Percentiles rank a stretch among this genome's conserved stretches.
Conservation (phyloP, 179 eudicot genomes). For the Patellifolia procumbens region DNA sequence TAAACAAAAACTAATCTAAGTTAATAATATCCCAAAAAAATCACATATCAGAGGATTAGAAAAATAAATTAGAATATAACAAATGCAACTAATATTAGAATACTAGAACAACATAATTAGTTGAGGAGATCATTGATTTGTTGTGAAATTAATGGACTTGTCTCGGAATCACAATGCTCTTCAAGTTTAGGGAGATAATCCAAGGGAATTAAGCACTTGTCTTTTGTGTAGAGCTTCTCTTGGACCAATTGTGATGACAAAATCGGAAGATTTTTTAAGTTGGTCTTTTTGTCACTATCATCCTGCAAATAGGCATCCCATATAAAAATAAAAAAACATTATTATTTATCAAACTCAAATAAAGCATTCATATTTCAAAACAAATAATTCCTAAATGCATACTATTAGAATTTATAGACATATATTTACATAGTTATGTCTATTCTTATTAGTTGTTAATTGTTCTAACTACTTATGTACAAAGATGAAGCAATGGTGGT, state of each 20-base stretch:
- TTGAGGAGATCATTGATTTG: conserved; percentile 4
- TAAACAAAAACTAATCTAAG: neutral
- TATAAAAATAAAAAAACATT: neutral
- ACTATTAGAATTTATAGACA: too few relatives aligned
- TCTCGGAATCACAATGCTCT: conserved; percentile 19
- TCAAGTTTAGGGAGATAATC: conserved; percentile 23
- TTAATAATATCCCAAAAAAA: neutral
- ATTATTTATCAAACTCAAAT: neutral
- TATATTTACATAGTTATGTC: neutral
- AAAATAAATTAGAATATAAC: neutral
- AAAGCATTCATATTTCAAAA: neutral
- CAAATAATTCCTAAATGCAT: neutral
- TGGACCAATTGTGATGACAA: conserved; percentile 28
- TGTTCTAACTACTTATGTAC: too few relatives aligned
- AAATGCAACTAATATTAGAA: neutral
- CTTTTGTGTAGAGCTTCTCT: conserved; percentile 35
- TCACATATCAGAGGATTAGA: conserved; percentile 3
- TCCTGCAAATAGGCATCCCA: conserved; percentile 3
- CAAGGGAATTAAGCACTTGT: conserved; percentile 33
- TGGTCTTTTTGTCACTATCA: conserved; percentile 8
- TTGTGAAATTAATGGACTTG: conserved; percentile 15
- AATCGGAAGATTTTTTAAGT: conserved; percentile 29
- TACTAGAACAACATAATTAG: neutral
- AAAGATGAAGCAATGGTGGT: too few relatives aligned
- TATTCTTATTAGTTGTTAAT: too few relatives aligned